A percentile compares a stretch with the other conserved stretches of the same genome.
Evolutionary conservation across 169 alveolate genomes (phyloP).

Genomic region (Cryptosporidium sp.): DNA sequence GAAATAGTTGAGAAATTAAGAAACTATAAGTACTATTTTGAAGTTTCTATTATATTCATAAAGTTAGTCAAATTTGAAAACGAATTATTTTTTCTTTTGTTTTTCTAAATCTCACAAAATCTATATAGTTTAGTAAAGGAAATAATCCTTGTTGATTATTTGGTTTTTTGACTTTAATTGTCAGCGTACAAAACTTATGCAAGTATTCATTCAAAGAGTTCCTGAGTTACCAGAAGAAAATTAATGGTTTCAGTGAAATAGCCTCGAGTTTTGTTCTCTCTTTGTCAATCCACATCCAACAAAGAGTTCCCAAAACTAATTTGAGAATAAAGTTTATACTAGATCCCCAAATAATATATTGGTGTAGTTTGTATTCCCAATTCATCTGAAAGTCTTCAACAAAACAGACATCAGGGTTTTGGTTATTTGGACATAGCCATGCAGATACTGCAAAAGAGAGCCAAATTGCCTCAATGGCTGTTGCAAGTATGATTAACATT

Average conservation of each 20-base stretch:
- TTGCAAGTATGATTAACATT: conserved; percentile 34
- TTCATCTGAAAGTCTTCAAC: conserved; percentile 76
- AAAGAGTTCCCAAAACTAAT: conserved; percentile 37
- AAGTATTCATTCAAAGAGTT: background rate
- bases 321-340: conserved; percentile 48
- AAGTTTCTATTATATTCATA: background rate
- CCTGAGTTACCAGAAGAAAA: conserved; percentile 10
- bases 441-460: conserved; percentile 65
- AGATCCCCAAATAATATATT: conserved; percentile 61
- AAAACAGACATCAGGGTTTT: conserved; percentile 61
- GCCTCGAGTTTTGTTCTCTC: conserved; percentile 70
- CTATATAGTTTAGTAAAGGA: background rate
- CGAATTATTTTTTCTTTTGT: background rate
- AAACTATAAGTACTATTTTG: background rate
- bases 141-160: too few species aligned
- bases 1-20: conserved; percentile 15
- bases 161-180: background rate
- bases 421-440: conserved; percentile 60
- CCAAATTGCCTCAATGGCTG: conserved; percentile 51
- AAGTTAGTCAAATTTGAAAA: background rate
- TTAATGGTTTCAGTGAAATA: conserved; percentile 49
- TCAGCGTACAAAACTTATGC: background rate
- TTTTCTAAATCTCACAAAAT: background rate
- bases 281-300: conserved; percentile 74
- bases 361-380: conserved; percentile 65